Evolutionary conservation across 1,139 yeast species (phyloP).

Genomic region (Zygosaccharomyces sapae): DNA sequence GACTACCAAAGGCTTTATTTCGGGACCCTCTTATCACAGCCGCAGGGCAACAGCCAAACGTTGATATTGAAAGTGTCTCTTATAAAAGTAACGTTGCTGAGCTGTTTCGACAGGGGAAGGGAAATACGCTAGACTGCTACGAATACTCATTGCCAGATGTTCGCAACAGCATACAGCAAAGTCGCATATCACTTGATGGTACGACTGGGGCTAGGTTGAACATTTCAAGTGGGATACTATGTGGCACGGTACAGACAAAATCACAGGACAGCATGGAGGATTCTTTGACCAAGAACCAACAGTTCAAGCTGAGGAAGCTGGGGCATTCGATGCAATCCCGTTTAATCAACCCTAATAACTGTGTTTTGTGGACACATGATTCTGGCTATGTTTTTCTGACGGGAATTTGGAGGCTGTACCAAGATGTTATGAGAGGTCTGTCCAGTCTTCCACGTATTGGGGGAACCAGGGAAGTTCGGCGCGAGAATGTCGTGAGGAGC

Average conservation of each 20-base stretch:
- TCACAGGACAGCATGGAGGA: constrained; percentile 4
- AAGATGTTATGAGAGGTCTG: constrained; percentile 34
- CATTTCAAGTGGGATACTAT: not conserved
- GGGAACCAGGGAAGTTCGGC: constrained; percentile 9
- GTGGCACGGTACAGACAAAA: not conserved
- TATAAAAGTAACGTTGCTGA: constrained; percentile 19
- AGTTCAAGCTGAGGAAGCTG: constrained; percentile 30
- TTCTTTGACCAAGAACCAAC: constrained; percentile 32
- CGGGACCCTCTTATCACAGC: constrained; percentile 10
- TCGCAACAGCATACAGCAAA: constrained; percentile 1
- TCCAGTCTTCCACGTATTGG: constrained; percentile 12
- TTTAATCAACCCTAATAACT: constrained; percentile 39
- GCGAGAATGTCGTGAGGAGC: constrained; percentile 15
- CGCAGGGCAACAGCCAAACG: constrained; percentile 10
- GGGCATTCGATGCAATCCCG: constrained; percentile 22
- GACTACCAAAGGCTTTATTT: constrained; percentile 33
- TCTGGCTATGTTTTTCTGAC: constrained; percentile 89
- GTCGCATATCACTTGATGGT: not conserved
- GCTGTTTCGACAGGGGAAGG: constrained; percentile 8
- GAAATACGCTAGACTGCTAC: constrained; percentile 25
- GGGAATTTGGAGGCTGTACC: constrained; percentile 71
- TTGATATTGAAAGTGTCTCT: constrained; percentile 11
- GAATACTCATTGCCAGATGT: constrained; percentile 33
- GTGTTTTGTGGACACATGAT: constrained; percentile 85
- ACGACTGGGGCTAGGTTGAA: not conserved